phyloP scores from a whole-genome alignment of 2,329 filamentous ascomycete genomes.

The Canariomyces notabilis region DNA sequence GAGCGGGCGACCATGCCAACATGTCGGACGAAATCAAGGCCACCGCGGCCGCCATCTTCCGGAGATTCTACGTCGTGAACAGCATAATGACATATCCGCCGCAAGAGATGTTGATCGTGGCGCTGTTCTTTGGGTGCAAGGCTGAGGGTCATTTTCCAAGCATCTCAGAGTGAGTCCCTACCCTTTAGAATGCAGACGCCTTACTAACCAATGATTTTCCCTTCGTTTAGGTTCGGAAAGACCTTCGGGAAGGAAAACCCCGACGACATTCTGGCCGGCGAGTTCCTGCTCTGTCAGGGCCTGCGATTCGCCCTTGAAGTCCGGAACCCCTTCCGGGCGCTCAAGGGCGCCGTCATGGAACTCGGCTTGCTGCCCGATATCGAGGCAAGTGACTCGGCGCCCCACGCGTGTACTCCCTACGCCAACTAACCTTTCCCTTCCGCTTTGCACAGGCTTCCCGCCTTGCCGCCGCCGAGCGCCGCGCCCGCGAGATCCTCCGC shows the following conservation, averaged over 20 bases:
- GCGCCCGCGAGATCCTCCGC: slow-evolving; percentile 68
- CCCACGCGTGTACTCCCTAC: too few species aligned
- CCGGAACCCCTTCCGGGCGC: slow-evolving; percentile 78
- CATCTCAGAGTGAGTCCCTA: slow-evolving; percentile 35
- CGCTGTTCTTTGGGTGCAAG: slow-evolving; percentile 89
- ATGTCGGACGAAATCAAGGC: slow-evolving; percentile 52
- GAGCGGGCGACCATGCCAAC: slow-evolving; percentile 50
- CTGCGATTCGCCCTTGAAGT: slow-evolving; percentile 93
- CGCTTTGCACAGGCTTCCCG: slow-evolving; percentile 35
- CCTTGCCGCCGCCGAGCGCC: slow-evolving; percentile 61
- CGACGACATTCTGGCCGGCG: slow-evolving; percentile 81
- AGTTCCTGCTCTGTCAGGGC: slow-evolving; percentile 88
- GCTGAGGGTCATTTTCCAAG: slow-evolving; percentile 78
- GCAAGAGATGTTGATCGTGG: slow-evolving; percentile 80
- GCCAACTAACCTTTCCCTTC: slow-evolving; percentile 15
- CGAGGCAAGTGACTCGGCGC: slow-evolving; percentile 45
- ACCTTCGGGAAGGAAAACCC: slow-evolving; percentile 65
- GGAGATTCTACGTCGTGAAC: slow-evolving; percentile 93
- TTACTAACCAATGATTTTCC: not conserved
- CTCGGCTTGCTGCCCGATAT: slow-evolving; percentile 63
- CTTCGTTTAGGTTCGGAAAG: slow-evolving; percentile 55
- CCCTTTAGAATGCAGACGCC: not conserved
- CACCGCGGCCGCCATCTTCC: slow-evolving; percentile 83
- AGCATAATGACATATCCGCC: slow-evolving; percentile 95
- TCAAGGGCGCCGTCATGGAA: slow-evolving; percentile 84